Evolutionary conservation across 345 rosid species (phyloP).

Genomic region (Limnanthes douglasii): DNA sequence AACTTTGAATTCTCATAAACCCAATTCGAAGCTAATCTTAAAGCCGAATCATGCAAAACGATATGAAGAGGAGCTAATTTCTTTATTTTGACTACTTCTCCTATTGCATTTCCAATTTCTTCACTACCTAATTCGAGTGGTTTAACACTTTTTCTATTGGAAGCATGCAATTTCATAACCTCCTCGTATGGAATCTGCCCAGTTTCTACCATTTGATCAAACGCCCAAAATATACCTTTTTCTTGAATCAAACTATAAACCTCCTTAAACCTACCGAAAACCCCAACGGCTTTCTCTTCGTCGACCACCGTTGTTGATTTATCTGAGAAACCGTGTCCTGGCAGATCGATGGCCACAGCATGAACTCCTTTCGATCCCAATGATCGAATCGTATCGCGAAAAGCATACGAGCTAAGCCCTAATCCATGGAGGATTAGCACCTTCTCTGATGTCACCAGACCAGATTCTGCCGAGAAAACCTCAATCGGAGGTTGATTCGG

Average conservation of each 20-base stretch:
- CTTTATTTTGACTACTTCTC: conserved; percentile 57
- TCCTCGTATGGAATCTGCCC: conserved; percentile 81
- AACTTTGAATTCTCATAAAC: conserved; percentile 31
- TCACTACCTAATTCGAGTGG: conserved; percentile 50
- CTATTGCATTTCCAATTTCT: conserved; percentile 51
- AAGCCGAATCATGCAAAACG: conserved; percentile 82
- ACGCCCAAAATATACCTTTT: conserved; percentile 88
- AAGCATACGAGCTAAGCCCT: conserved; percentile 70
- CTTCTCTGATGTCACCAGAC: conserved; percentile 25
- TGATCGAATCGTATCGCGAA: conserved; percentile 24
- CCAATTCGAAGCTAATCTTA: conserved; percentile 64
- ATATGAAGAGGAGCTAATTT: conserved; percentile 73
- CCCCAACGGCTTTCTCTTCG: conserved; percentile 39
- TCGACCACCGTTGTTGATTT: conserved; percentile 38
- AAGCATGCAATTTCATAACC: conserved; percentile 17
- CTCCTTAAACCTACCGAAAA: conserved; percentile 40
- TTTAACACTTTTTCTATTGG: conserved; percentile 26
- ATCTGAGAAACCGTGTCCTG: conserved; percentile 92
- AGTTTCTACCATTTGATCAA: conserved; percentile 84
- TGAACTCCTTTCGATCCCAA: conserved; percentile 53
- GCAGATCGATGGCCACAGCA: conserved; percentile 70
- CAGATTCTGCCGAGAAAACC: conserved; percentile 46
- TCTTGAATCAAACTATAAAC: conserved; percentile 59
- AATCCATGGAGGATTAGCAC: conserved; percentile 62
- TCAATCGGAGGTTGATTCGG: conserved; percentile 35